phyloP scores from a whole-genome alignment of 805 yeast genomes.

The Huiozyma sinensis region DNA sequence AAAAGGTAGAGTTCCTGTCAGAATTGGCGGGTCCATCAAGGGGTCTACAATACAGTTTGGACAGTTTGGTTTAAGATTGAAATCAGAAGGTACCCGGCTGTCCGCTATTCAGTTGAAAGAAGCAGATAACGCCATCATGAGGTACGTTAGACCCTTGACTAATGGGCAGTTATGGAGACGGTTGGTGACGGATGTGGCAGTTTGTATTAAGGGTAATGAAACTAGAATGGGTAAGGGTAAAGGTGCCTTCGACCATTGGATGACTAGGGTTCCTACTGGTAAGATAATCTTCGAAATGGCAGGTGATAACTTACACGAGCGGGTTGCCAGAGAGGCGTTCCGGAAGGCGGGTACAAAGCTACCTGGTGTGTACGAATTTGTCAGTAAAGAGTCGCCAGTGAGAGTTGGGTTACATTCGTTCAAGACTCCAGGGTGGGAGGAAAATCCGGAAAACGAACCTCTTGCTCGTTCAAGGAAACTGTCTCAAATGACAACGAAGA shows the following conservation, averaged over 20 bases:
- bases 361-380: conserved; percentile 86
- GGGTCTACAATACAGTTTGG: conserved; percentile 82
- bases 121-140: conserved; percentile 77
- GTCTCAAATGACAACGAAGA: conserved; percentile 53
- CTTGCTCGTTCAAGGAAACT: conserved; percentile 42
- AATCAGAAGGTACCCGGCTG: conserved; percentile 78
- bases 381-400: conserved; percentile 50
- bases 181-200: conserved; percentile 74
- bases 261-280: conserved; percentile 91
- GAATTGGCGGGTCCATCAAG: conserved; percentile 87
- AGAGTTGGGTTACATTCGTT: conserved; percentile 61
- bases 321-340: conserved; percentile 80
- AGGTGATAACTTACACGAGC: conserved; percentile 70
- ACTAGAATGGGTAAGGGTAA: conserved; percentile 99
- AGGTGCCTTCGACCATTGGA: conserved; percentile 97
- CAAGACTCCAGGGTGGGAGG: conserved; percentile 30
- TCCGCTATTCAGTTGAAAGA: conserved; percentile 82
- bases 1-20: conserved; percentile 89
- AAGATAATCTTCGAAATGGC: conserved; percentile 78
- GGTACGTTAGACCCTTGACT: conserved; percentile 63
- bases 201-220: conserved; percentile 93
- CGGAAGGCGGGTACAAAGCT: conserved; percentile 84
- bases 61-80: conserved; percentile 73
- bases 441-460: conserved; percentile 25
- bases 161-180: conserved; percentile 67